These are phyloP conservation scores for Dactylonectria estremocensis DNA, from an alignment of 2,329 filamentous ascomycete genomes.

Conservation along the genomic window DNA sequence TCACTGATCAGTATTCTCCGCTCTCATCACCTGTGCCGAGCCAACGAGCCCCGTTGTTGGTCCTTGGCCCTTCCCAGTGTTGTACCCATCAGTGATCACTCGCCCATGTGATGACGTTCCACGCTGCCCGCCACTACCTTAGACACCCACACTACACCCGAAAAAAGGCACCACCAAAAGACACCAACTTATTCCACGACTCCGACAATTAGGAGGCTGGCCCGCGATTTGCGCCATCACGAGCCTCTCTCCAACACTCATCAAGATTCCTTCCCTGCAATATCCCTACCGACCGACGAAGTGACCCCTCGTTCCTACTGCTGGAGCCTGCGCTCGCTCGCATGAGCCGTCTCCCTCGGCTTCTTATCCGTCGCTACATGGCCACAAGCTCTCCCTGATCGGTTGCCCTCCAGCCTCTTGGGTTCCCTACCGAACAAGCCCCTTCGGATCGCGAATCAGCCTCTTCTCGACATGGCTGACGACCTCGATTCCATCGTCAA, in stretches of 20 bases:
- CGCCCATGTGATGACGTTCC: conserved; percentile 35
- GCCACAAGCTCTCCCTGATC: conserved; percentile 40
- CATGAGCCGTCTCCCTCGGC: conserved; percentile 17
- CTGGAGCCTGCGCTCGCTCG: conserved; percentile 18
- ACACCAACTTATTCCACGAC: neutral
- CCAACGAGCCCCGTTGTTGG: neutral
- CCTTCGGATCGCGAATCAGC: conserved; percentile 2
- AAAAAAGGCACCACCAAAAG: conserved; percentile 14
- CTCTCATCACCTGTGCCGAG: conserved; percentile 7
- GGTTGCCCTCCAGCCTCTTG: conserved; percentile 44
- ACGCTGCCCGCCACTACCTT: conserved; percentile 16
- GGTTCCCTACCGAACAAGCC: conserved; percentile 23
- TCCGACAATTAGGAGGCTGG: conserved; percentile 17
- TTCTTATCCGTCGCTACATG: conserved; percentile 35
- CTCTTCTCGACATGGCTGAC: conserved; percentile 67
- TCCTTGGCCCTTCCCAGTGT: neutral
- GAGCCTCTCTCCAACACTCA: conserved; percentile 8
- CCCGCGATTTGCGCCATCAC: conserved; percentile 23
- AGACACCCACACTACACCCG: conserved; percentile 9
- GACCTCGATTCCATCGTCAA: conserved; percentile 92
- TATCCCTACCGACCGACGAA: conserved; percentile 3
- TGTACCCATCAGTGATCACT: neutral
- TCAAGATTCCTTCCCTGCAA: conserved; percentile 6
- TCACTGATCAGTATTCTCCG: conserved; percentile 5
- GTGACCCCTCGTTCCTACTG: neutral